phyloP scores from a whole-genome alignment of 2,329 filamentous ascomycete species.

The Cytospora piceicola region DNA sequence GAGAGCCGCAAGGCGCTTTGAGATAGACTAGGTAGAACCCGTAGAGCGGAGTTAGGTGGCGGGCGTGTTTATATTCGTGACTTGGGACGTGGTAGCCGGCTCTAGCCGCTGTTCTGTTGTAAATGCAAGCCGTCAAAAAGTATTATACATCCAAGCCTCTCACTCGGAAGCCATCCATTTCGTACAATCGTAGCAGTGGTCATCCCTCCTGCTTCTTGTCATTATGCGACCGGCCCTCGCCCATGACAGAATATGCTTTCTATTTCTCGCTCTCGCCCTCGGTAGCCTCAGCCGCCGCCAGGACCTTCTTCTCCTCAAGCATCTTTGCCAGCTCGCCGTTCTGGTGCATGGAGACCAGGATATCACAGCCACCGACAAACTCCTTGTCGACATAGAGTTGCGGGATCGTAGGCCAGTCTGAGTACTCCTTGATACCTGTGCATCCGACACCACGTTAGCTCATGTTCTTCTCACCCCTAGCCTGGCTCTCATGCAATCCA shows the following conservation, averaged over 20 bases:
- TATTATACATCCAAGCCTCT: slow-evolving; percentile 13
- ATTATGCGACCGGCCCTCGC: background rate
- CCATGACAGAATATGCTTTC: slow-evolving; percentile 34
- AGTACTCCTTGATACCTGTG: slow-evolving; percentile 96
- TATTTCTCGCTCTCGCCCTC: slow-evolving; percentile 42
- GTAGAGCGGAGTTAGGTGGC: background rate
- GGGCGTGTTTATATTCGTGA: background rate
- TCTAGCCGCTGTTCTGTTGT: background rate
- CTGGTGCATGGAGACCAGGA: slow-evolving; percentile 95
- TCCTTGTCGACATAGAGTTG: slow-evolving; percentile 95
- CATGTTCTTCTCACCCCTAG: background rate
- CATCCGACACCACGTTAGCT: slow-evolving; percentile 22
- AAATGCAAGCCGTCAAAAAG: slow-evolving; percentile 10
- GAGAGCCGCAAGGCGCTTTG: background rate
- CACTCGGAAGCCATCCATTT: background rate
- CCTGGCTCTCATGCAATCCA: background rate
- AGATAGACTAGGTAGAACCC: background rate
- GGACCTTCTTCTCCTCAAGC: slow-evolving; percentile 88
- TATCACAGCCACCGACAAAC: slow-evolving; percentile 97
- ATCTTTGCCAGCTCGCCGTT: slow-evolving; percentile 91
- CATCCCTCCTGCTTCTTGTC: background rate
- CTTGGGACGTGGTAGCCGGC: background rate
- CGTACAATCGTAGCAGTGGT: slow-evolving; percentile 3
- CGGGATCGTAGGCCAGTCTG: slow-evolving; percentile 98
- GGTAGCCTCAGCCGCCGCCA: slow-evolving; percentile 60